Base-by-base conservation (phyloP, 2,329 filamentous ascomycete species). In the Neurospora sp. region DNA sequence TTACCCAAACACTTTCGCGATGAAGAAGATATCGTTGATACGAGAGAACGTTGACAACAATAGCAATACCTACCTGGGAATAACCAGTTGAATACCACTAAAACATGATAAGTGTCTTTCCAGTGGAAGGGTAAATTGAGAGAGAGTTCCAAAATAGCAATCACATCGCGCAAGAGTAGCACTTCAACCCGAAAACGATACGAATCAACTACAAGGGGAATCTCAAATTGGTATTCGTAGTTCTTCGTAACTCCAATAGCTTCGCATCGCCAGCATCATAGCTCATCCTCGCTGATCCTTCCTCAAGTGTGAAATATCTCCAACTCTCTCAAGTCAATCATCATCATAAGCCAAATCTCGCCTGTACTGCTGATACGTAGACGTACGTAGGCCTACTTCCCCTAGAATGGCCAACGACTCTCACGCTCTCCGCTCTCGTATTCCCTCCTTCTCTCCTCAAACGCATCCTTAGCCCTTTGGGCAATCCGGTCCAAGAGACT, bases 401-500 rank as follows among this genome's bases (percentile, higher is more conserved):
- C 52, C 52, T 62, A 62, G 52, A 62, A 62, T 36, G 52, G 52
- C 52, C 52, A 62, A 62, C 52, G 52, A 36, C 52, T 8, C 52
- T 62, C 52, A 62, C 28, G 15, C 8, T 62, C 52, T 62, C 52
- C 52, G 52, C 52, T 62, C 52, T 62, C 52, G 6, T 62, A 62
- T 28, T 62, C 52, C 52, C 52, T 78, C 52, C 52, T 17, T n/a
- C 52, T 62, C 12, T 73, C 73, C n/a, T 72, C 71, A 40, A 75
- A 73, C 8, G 71, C 73, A 3, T 73, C 69, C 37, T 71, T 72
- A 2, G 74, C 75, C 46, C 72, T 69, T 36, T 73, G 71, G 68
- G 75, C 72, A 70, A 78, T 70, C 23, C 71, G 68, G 23, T 72
- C 74, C 37, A 77, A 68, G 66, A 70, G 41, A 40, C 46, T 67